These are phyloP conservation scores for Cryptosporidium sp. DNA, from an alignment of 169 alveolate genomes.

Conservation along the genomic window DNA sequence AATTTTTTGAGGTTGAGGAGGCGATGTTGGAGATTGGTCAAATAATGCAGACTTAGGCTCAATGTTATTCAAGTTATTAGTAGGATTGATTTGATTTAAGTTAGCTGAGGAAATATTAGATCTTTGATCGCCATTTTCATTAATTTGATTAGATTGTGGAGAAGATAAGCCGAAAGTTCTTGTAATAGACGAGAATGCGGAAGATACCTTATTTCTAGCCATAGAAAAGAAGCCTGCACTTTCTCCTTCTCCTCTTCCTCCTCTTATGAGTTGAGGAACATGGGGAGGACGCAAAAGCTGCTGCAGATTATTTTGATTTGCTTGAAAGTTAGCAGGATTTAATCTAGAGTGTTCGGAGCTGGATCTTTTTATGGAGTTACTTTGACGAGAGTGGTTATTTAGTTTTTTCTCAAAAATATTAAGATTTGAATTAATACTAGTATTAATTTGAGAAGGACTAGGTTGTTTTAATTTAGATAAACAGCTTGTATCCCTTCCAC, in stretches of 20 bases:
- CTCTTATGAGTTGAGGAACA: not conserved
- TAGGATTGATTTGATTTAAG: not conserved
- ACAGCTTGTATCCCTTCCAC: slow-evolving; percentile 52
- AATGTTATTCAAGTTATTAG: not conserved
- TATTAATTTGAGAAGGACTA: not conserved
- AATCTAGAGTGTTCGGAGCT: slow-evolving; percentile 55
- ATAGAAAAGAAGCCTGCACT: slow-evolving; percentile 24
- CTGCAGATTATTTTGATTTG: not conserved
- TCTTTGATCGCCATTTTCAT: not conserved
- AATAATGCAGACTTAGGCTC: not conserved
- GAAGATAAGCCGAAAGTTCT: slow-evolving; percentile 47
- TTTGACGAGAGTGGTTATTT: not conserved
- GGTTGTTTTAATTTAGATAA: not conserved
- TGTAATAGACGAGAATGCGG: slow-evolving; percentile 67
- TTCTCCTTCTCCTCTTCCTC: not conserved
- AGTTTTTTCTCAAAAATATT: not conserved
- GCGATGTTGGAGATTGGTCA: not conserved
- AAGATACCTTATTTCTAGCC: slow-evolving; percentile 65
- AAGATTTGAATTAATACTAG: slow-evolving; percentile 50
- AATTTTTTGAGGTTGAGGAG: not conserved
- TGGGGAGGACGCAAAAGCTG: not conserved
- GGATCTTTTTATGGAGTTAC: slow-evolving; percentile 7
- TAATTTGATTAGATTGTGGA: not conserved
- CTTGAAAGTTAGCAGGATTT: not conserved
- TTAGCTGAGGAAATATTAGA: not conserved